Evolutionary conservation across 441 rosid genomes (phyloP), one percentile per base, ranked within the genome.

Genomic region (Gossypium trilobum): DNA sequence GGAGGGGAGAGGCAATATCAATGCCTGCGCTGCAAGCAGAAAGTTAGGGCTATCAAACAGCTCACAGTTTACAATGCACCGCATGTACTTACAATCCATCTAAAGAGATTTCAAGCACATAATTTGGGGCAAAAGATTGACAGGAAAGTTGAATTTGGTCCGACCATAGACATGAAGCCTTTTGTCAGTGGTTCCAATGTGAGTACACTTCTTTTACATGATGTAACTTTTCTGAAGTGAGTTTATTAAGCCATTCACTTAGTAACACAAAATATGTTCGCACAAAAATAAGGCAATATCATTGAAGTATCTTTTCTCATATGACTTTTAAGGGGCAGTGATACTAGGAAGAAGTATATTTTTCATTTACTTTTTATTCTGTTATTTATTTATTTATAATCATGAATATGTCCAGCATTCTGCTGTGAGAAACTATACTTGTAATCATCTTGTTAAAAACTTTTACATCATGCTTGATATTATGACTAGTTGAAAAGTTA

Each of bases 1-100:
- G 96, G 93, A 68, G 98, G 99, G 51, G 91, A 85, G 87, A 92
- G 80, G 85, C 88, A 88, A 57, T 95, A 95, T 76, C 96, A 89
- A 36, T 92, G 98, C 72, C 93, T 89, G 79, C 79, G 70, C 67
- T 95, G 98, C 90, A 89, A 82, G 78, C 90, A 92, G 77, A 92
- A 91, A 85, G 99, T 95, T 14, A 85, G 73, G 75, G 98, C 98
- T 72, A 75, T 31, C 73, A 95, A 91, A 83, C 90, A 91, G 82
- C 92, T 95, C 57, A 95, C 92, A 8, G 86, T 95, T 81, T 83
- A 85, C 83, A 91, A 92, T 75, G 92, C 91, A 62, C 98, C 99
- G 31, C 82, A 85, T 86, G 97, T 95, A 58, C 88, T 95, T 8
- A 82, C 95, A 5, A 65, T 95, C 70, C 98, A 95, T 81, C 86